Evolutionary conservation across 2,329 filamentous ascomycete genomes (phyloP), one percentile per base, ranked within the genome.

Genomic region (Metarhizium sp.): DNA sequence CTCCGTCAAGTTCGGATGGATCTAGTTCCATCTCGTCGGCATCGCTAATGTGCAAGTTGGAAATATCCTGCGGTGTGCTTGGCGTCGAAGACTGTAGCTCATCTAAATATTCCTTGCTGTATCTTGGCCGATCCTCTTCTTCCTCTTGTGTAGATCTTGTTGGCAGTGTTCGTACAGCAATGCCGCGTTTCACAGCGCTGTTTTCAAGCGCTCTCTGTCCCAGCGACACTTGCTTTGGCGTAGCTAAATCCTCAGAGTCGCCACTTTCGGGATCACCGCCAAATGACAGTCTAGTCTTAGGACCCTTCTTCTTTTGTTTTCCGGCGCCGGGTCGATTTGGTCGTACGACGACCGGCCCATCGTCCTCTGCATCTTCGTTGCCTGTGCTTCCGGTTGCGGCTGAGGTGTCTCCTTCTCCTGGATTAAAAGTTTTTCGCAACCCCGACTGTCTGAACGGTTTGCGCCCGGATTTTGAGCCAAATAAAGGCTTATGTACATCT

Each of bases 81-180:
- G 90, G 91, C 0, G 92, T 96, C 13, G 89, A 91, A 57, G 85
- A 87, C 59, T 90, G 89, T 14, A 99, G 78, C 67, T 96, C 90
- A 38, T 88, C 85, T 20, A 99, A 77, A 61, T 92, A 90, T 62
- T 95, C 90, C 64, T 88, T 88, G 73, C 81, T 95, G 68, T 99
- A 97, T 57, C 75, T 87, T 0, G 90, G 91, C 42, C 87, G 77
- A 52, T 86, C 85, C 16, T 87, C 83, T 14, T 88, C 84, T 11
- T 71, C 72, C 14, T 84, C 73, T 42, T 50, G 46, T 46, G 55
- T 13, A 1, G 80, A 76, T 7, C 83, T 77, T 55, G 82, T 68
- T 0, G 82, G 82, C 0, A 89, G 69, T 58, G 73, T 63, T 70
- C 64, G 75, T 1, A 78, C 70, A 0, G 74, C 68, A 5, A 76